Conservation (phyloP, 495 filamentous ascomycete species). For the Hypoxylon fragiforme region DNA sequence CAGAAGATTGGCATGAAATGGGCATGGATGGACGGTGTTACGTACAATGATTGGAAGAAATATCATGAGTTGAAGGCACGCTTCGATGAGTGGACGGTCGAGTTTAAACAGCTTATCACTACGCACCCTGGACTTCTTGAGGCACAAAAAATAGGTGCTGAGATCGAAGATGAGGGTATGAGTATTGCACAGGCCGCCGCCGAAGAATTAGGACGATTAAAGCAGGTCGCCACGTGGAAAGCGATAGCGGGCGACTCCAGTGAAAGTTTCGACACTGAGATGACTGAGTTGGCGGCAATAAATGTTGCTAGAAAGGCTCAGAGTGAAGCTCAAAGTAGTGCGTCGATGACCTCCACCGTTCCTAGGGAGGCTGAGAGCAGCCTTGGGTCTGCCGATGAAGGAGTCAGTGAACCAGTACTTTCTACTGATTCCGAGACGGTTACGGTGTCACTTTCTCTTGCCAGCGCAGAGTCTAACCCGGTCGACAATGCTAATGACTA, state of each 20-base stretch:
- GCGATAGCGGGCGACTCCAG: slow-evolving; percentile 72
- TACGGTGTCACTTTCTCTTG: slow-evolving; percentile 23
- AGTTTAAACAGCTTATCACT: slow-evolving; percentile 71
- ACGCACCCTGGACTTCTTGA: slow-evolving; percentile 71
- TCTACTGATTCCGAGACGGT: slow-evolving; percentile 19
- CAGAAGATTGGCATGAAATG: slow-evolving; percentile 97
- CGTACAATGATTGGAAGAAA: slow-evolving; percentile 93
- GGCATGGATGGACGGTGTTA: slow-evolving; percentile 94
- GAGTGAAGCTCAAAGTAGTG: slow-evolving; percentile 28
- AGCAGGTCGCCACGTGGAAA: slow-evolving; percentile 86
- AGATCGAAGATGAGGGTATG: slow-evolving; percentile 78
- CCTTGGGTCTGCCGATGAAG: slow-evolving; percentile 13
- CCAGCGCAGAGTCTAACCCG: not conserved
- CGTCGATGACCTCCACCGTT: slow-evolving; percentile 19
- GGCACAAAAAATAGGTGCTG: slow-evolving; percentile 68
- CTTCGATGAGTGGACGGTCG: slow-evolving; percentile 82
- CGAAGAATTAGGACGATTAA: slow-evolving; percentile 78
- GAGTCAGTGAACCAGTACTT: slow-evolving; percentile 14
- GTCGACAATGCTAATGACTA: too few relatives aligned
- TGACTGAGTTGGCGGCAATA: slow-evolving; percentile 49
- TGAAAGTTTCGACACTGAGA: slow-evolving; percentile 68
- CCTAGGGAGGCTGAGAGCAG: slow-evolving; percentile 14
- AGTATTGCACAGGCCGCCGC: slow-evolving; percentile 76
- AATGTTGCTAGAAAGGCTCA: slow-evolving; percentile 37
- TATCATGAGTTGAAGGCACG: slow-evolving; percentile 84